Evolutionary conservation across 768 basidiomycete species (phyloP).

Genomic region (Lactarius hengduanensis): DNA sequence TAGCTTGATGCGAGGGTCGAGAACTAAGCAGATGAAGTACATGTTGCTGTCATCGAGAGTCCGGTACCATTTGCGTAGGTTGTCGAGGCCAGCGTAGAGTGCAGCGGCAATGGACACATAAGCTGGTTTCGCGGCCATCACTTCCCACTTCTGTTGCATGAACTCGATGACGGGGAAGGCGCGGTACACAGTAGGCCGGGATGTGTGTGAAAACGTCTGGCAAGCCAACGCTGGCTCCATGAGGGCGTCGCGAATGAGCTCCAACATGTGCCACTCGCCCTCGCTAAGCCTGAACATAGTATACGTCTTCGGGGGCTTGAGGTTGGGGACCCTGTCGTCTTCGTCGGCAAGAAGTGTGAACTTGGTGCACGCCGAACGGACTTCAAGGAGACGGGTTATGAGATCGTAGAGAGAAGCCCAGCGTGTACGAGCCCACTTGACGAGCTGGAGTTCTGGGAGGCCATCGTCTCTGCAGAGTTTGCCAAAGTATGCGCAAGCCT

Average conservation of each 20-base stretch:
- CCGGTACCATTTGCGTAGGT: constrained; percentile 1
- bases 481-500: not conserved
- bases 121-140: not conserved
- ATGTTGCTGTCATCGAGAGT: not conserved
- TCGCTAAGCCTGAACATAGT: not conserved
- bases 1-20: not conserved
- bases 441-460: not conserved
- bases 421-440: not conserved
- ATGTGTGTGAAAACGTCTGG: too few relatives aligned
- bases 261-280: too few relatives aligned
- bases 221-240: too few relatives aligned
- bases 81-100: not conserved
- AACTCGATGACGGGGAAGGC: constrained; percentile 1
- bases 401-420: not conserved
- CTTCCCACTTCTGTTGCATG: not conserved
- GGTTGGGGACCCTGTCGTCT: not conserved
- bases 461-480: not conserved
- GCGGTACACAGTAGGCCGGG: not conserved
- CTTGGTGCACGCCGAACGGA: not conserved
- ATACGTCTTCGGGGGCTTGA: not conserved
- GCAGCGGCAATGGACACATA: not conserved
- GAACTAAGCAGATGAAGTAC: constrained; percentile 1
- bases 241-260: too few relatives aligned
- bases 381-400: not conserved
- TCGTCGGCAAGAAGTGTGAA: not conserved